Evolutionary conservation across 352 stramenopile species (phyloP).

Genomic region (Plasmopara muralis): DNA sequence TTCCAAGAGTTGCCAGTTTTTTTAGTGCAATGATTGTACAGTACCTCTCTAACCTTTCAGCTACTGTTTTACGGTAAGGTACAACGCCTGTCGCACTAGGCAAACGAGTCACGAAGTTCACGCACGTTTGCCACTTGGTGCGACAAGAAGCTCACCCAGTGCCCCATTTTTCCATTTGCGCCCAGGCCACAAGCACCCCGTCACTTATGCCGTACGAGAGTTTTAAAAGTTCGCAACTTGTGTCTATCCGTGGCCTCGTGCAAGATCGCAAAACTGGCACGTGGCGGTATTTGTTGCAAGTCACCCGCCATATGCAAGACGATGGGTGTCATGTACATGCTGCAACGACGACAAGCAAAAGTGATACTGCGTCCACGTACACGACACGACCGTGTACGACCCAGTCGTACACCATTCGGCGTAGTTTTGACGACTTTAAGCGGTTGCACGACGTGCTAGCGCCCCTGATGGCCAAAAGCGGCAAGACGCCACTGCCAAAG

Average conservation of each 20-base stretch:
- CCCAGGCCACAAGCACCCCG: background rate
- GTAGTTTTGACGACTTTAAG: constrained; percentile 75
- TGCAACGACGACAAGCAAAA: constrained; percentile 6
- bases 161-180: constrained; percentile 20
- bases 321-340: constrained; percentile 7
- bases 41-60: background rate
- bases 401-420: constrained; percentile 53
- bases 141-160: constrained; percentile 5
- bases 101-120: constrained; percentile 14
- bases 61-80: background rate
- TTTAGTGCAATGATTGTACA: no score
- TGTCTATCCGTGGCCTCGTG: constrained; percentile 62
- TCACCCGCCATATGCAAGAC: constrained; percentile 43
- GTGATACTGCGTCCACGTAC: constrained; percentile 5
- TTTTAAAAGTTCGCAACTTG: constrained; percentile 58
- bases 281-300: constrained; percentile 65
- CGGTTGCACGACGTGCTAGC: constrained; percentile 49
- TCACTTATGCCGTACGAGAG: constrained; percentile 65
- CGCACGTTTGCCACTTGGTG: constrained; percentile 19
- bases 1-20: no score
- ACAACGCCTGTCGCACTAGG: constrained; percentile 7
- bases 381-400: constrained; percentile 27
- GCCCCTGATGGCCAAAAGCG: constrained; percentile 49
- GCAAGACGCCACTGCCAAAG: constrained; percentile 31
- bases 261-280: constrained; percentile 54